Conservation (phyloP, 73 alveolate genomes). For the Paramecium sonneborni region DNA sequence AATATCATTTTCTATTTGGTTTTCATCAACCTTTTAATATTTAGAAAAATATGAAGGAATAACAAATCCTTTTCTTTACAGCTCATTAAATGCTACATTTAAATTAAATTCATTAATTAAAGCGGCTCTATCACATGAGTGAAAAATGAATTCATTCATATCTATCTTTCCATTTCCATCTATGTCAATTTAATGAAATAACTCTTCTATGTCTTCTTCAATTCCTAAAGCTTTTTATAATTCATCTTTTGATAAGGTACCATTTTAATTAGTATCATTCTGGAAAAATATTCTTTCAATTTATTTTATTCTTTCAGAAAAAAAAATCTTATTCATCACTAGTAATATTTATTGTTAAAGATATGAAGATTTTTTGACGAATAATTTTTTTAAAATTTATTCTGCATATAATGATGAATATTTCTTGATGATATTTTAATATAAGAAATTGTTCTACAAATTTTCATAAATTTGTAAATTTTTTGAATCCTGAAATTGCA, state of each 20-base stretch:
- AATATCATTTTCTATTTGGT: neutral
- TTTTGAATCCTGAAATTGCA: neutral
- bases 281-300: neutral
- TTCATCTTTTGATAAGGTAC: neutral
- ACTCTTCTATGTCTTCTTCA: neutral
- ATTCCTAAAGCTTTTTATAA: neutral
- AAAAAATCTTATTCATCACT: neutral
- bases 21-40: neutral
- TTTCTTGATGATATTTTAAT: neutral
- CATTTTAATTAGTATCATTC: neutral
- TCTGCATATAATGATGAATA: neutral
- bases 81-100: neutral
- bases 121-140: neutral
- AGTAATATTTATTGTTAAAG: neutral
- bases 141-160: neutral
- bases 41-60: neutral
- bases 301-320: neutral
- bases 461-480: neutral
- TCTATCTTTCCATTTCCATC: slow-evolving; percentile 22
- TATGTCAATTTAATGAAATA: neutral
- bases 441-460: neutral
- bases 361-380: neutral
- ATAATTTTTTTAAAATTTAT: neutral
- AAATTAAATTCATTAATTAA: neutral
- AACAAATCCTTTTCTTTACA: neutral